Evolutionary conservation across 2,329 filamentous ascomycete species (phyloP).

Genomic region (Aureobasidium mangrovei): DNA sequence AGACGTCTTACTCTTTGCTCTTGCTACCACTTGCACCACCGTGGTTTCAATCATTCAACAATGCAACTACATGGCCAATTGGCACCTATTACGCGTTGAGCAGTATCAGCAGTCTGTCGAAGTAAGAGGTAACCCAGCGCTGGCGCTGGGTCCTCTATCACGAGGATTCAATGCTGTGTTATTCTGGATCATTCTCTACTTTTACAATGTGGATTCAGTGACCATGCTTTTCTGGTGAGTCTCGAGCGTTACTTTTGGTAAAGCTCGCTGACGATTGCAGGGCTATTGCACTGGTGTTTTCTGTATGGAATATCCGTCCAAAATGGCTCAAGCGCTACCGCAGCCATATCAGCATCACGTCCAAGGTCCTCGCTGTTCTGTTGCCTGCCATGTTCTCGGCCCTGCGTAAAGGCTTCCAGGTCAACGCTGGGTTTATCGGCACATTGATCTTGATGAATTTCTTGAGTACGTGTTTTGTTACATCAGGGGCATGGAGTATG

Average conservation of each 20-base stretch:
- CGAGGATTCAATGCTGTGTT: slow-evolving; percentile 16
- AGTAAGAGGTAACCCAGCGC: slow-evolving; percentile 13
- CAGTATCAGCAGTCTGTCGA: slow-evolving; percentile 15
- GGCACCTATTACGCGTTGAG: slow-evolving; percentile 12
- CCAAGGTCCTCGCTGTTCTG: slow-evolving; percentile 15
- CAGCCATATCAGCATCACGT: slow-evolving; percentile 1
- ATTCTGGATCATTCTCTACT: slow-evolving; percentile 19
- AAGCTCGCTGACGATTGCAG: not conserved
- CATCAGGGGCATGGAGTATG: not conserved
- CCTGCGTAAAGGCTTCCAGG: slow-evolving; percentile 13
- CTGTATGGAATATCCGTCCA: slow-evolving; percentile 16
- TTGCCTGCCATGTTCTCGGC: slow-evolving; percentile 13
- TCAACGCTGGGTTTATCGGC: slow-evolving; percentile 7
- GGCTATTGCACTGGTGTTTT: slow-evolving; percentile 17
- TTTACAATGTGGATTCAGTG: slow-evolving; percentile 16
- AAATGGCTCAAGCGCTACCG: slow-evolving; percentile 5
- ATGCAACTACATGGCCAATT: slow-evolving; percentile 16
- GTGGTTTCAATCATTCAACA: slow-evolving; percentile 16
- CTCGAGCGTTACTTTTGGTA: no score
- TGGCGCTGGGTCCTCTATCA: slow-evolving; percentile 18
- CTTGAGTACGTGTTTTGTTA: slow-evolving; percentile 10
- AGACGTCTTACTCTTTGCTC: slow-evolving; percentile 18
- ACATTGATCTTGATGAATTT: slow-evolving; percentile 15
- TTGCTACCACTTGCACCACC: slow-evolving; percentile 15
- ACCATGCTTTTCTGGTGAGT: slow-evolving; percentile 13